Percentiles rank a stretch among this genome's conserved stretches.
These are phyloP conservation scores for Beverwykella pulmonaria DNA, from an alignment of 495 filamentous ascomycete genomes.

Conservation along the genomic window DNA sequence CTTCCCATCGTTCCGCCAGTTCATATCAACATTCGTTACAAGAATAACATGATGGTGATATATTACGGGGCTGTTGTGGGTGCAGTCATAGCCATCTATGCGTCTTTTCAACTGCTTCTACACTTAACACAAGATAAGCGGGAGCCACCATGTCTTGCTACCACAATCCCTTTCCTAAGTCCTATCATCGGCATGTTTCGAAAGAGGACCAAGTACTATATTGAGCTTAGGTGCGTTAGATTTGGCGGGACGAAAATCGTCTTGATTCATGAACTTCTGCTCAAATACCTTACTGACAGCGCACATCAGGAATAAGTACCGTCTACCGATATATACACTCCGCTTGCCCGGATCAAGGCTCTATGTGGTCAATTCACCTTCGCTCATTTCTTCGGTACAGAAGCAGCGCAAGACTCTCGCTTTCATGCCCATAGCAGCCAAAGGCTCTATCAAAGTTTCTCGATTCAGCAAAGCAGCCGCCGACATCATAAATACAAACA, in stretches of 20 bases:
- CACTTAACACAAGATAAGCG: slow-evolving; percentile 1
- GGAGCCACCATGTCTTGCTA: neutral
- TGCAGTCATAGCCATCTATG: neutral
- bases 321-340: slow-evolving; percentile 44
- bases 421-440: slow-evolving; percentile 39
- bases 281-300: no score
- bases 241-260: no score
- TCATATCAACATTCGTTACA: no score
- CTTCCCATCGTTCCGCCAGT: no score
- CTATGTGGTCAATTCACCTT: slow-evolving; percentile 44
- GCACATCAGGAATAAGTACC: neutral
- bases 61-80: neutral
- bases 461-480: slow-evolving; percentile 8
- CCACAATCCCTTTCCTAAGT: neutral
- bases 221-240: slow-evolving; percentile 1
- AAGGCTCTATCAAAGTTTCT: slow-evolving; percentile 21
- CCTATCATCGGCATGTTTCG: slow-evolving; percentile 1
- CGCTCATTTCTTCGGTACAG: slow-evolving; percentile 45
- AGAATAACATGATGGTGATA: neutral
- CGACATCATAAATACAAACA: slow-evolving; percentile 31
- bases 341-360: slow-evolving; percentile 42
- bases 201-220: slow-evolving; percentile 3
- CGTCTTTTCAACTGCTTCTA: neutral
- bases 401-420: slow-evolving; percentile 43
- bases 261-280: no score